These are phyloP conservation scores for Lepidopterella palustris DNA, from an alignment of 495 filamentous ascomycete genomes.

Conservation along the genomic window DNA sequence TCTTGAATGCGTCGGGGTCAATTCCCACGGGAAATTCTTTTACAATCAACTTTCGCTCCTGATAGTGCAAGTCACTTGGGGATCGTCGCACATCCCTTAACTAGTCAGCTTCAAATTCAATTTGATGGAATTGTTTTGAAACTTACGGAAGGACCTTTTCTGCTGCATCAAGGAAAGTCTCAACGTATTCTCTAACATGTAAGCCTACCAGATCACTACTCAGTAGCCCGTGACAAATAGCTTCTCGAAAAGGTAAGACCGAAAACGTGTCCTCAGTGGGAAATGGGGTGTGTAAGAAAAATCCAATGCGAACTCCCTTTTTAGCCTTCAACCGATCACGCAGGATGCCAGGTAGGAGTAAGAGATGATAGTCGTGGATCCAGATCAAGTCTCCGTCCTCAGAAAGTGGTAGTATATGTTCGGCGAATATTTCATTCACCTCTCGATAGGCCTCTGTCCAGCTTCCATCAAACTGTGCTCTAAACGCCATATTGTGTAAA, in stretches of 20 bases:
- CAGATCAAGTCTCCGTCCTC: not conserved
- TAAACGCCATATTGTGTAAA: not conserved
- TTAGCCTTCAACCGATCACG: not conserved
- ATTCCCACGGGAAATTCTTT: not conserved
- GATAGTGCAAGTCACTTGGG: not conserved
- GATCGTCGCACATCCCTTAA: too few relatives aligned
- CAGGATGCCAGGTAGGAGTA: not conserved
- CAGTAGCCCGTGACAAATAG: not conserved
- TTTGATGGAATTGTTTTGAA: not conserved
- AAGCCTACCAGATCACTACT: not conserved
- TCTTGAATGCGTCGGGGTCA: not conserved
- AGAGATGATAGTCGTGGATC: not conserved
- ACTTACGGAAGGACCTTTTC: not conserved
- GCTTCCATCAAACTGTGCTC: not conserved
- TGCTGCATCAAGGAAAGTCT: not conserved
- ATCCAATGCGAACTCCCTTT: not conserved
- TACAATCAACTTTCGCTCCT: not conserved
- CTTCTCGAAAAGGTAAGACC: not conserved
- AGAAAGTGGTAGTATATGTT: not conserved
- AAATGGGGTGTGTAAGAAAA: not conserved
- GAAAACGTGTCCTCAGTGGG: not conserved
- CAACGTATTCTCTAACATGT: not conserved
- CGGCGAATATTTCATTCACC: not conserved
- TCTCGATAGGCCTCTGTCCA: not conserved
- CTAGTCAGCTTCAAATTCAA: too few relatives aligned